Percentiles rank a stretch among this genome's conserved stretches.
phyloP scores from a whole-genome alignment of 495 filamentous ascomycete species.

The Glarea lozoyensis region DNA sequence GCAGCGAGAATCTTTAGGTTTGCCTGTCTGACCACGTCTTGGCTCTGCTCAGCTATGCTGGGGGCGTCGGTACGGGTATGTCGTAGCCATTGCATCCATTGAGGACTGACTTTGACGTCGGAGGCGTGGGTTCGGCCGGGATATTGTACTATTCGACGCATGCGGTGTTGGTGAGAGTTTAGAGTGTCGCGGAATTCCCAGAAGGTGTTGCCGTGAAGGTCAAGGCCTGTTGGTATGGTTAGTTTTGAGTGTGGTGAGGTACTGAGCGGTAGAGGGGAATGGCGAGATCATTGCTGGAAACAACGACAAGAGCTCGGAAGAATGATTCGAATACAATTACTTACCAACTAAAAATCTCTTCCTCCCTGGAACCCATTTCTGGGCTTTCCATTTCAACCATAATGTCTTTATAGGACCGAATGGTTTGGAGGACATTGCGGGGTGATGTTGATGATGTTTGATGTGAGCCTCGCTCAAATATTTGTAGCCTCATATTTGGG shows the following conservation, averaged over 20 bases:
- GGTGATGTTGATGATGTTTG: no score
- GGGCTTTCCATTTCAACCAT: slow-evolving; percentile 82
- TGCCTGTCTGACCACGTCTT: slow-evolving; percentile 57
- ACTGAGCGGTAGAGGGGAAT: background rate
- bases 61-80: slow-evolving; percentile 66
- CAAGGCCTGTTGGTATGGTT: slow-evolving; percentile 48
- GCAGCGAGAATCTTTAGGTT: slow-evolving; percentile 67
- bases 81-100: slow-evolving; percentile 97
- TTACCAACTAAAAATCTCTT: slow-evolving; percentile 70
- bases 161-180: slow-evolving; percentile 37
- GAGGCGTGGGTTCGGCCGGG: no score
- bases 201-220: slow-evolving; percentile 85
- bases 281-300: background rate
- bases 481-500: no score
- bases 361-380: slow-evolving; percentile 74
- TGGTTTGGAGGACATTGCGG: slow-evolving; percentile 17
- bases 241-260: background rate
- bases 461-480: no score
- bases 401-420: slow-evolving; percentile 30
- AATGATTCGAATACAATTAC: slow-evolving; percentile 13
- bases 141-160: slow-evolving; percentile 62
- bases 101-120: slow-evolving; percentile 39
- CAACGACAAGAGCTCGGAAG: background rate
- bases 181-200: slow-evolving; percentile 78
- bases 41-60: slow-evolving; percentile 61